Evolutionary conservation across 208 protist species (phyloP).

Genomic region (Crithidia fasciculata): DNA sequence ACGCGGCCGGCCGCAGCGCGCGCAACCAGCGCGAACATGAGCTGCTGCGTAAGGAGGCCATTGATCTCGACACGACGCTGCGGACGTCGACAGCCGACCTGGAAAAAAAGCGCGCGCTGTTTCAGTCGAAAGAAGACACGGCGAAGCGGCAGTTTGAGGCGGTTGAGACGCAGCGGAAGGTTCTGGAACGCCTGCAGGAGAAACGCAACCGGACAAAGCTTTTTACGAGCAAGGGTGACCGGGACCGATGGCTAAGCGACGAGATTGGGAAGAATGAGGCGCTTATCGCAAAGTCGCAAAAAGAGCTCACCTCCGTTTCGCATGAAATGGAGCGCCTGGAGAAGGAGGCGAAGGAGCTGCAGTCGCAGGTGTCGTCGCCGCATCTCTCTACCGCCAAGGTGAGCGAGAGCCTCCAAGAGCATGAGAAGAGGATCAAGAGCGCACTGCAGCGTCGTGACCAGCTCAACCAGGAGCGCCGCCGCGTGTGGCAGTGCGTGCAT

Average conservation of each 20-base stretch:
- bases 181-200: constrained; percentile 84
- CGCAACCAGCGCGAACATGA: constrained; percentile 55
- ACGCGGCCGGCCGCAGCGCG: constrained; percentile 43
- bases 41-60: constrained; percentile 60
- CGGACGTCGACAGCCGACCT: constrained; percentile 36
- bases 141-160: constrained; percentile 43
- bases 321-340: constrained; percentile 43
- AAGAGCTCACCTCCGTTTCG: constrained; percentile 48
- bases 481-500: constrained; percentile 79
- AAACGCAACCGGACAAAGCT: constrained; percentile 89
- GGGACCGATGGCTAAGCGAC: constrained; percentile 88
- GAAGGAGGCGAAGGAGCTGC: constrained; percentile 16
- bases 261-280: constrained; percentile 83
- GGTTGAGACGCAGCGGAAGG: constrained; percentile 50
- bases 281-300: constrained; percentile 46
- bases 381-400: constrained; percentile 33
- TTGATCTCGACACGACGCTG: constrained; percentile 54
- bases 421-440: constrained; percentile 44
- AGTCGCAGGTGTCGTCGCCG: constrained; percentile 9
- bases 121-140: constrained; percentile 38
- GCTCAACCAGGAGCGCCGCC: constrained; percentile 76
- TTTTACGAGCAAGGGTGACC: constrained; percentile 90
- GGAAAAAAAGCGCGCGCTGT: constrained; percentile 37
- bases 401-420: constrained; percentile 51
- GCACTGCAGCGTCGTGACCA: constrained; percentile 52